Conservation (phyloP, 495 filamentous ascomycete genomes). For the Podospora sp. region DNA sequence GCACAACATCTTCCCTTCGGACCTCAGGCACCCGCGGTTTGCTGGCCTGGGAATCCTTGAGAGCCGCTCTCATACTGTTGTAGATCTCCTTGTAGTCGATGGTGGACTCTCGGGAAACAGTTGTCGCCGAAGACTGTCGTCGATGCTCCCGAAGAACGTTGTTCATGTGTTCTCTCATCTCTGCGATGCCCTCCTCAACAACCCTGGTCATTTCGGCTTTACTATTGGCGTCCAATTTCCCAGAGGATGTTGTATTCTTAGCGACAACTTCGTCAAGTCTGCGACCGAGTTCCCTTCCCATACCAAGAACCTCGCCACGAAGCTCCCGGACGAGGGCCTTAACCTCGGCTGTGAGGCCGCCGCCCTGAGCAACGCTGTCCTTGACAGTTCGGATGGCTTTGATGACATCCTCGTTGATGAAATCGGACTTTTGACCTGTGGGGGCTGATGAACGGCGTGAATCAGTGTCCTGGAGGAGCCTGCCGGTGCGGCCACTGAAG, state of each 20-base stretch:
- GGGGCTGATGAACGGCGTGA: conserved; percentile 33
- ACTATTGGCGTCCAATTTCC: conserved; percentile 54
- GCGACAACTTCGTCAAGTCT: conserved; percentile 70
- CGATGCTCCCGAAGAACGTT: conserved; percentile 72
- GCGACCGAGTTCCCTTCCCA: conserved; percentile 86
- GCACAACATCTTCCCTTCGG: conserved; percentile 75
- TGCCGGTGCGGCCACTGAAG: conserved; percentile 43
- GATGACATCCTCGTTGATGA: conserved; percentile 69
- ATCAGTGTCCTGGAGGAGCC: conserved; percentile 41
- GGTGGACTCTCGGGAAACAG: conserved; percentile 20
- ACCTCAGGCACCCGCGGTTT: conserved; percentile 44
- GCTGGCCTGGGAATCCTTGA: conserved; percentile 67
- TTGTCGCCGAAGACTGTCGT: conserved; percentile 58
- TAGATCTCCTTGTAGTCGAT: conserved; percentile 81
- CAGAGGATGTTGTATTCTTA: conserved; percentile 36
- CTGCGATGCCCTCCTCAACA: conserved; percentile 74
- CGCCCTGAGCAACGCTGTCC: conserved; percentile 80
- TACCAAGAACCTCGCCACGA: conserved; percentile 87
- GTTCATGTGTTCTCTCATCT: conserved; percentile 80
- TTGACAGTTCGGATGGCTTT: conserved; percentile 80
- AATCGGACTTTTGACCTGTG: conserved; percentile 39
- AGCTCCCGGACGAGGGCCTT: conserved; percentile 88
- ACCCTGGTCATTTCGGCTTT: conserved; percentile 75
- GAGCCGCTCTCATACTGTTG: conserved; percentile 73
- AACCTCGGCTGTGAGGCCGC: conserved; percentile 84